A percentile compares a stretch with the other conserved stretches of the same genome.
Evolutionary conservation across 75 land plant genomes (phyloP).

Genomic region (Larix kaempferi): DNA sequence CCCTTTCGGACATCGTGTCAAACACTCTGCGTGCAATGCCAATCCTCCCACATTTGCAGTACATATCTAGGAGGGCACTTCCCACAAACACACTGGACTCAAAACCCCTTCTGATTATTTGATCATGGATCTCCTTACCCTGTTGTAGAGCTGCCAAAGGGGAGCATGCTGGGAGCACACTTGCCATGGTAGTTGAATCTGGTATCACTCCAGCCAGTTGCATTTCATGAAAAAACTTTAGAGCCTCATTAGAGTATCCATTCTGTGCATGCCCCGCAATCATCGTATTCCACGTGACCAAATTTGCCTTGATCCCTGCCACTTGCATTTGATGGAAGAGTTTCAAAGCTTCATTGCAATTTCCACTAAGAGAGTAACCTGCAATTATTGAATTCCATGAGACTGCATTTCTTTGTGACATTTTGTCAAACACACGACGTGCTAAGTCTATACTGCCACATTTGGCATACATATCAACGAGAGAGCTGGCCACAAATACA

Average conservation of each 20-base stretch:
- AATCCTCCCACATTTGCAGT: conserved; percentile 59
- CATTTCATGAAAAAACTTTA: conserved; percentile 15
- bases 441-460: conserved; percentile 56
- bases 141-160: conserved; percentile 19
- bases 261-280: conserved; percentile 25
- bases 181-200: conserved; percentile 30
- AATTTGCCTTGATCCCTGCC: conserved; percentile 8
- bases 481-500: conserved; percentile 40
- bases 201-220: conserved; percentile 22
- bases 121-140: conserved; percentile 35
- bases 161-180: conserved; percentile 34
- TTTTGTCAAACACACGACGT: conserved; percentile 29
- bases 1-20: conserved; percentile 18
- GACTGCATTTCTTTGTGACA: conserved; percentile 33
- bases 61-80: conserved; percentile 50
- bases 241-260: conserved; percentile 10
- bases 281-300: conserved; percentile 20
- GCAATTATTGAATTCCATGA: conserved; percentile 68
- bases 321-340: conserved; percentile 38
- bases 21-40: conserved; percentile 35
- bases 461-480: conserved; percentile 69
- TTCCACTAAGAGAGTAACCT: conserved; percentile 44
- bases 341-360: conserved; percentile 31
- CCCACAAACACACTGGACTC: conserved; percentile 24
- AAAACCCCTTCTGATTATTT: conserved; percentile 23